Evolutionary conservation across 2,329 filamentous ascomycete species (phyloP).

Genomic region (Apiospora saccharicola): DNA sequence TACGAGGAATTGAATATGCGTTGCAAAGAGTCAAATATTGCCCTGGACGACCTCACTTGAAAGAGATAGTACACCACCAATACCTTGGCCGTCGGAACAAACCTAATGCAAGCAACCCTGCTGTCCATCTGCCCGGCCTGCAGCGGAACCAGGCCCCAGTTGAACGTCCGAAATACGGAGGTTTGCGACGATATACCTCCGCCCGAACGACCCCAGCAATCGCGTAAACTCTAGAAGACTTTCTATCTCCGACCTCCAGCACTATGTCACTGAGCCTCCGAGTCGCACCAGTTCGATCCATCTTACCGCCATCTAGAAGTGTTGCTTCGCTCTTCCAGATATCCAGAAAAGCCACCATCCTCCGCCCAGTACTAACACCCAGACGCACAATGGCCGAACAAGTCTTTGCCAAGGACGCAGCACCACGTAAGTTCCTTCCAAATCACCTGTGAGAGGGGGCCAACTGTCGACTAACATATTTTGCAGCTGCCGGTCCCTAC

Average conservation of each 20-base stretch:
- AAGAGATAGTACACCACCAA: neutral
- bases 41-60: neutral
- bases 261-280: conserved; percentile 15
- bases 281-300: conserved; percentile 6
- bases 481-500: conserved; percentile 67
- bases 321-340: conserved; percentile 6
- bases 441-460: neutral
- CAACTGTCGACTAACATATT: conserved; percentile 22
- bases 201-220: neutral
- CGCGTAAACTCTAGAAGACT: conserved; percentile 10
- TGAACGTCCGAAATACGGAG: conserved; percentile 21
- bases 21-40: neutral
- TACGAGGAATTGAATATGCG: neutral
- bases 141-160: conserved; percentile 6
- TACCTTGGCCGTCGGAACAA: neutral
- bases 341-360: conserved; percentile 27
- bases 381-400: conserved; percentile 53
- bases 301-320: neutral
- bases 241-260: neutral
- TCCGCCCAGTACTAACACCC: conserved; percentile 34
- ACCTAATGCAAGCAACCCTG: neutral
- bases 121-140: conserved; percentile 15
- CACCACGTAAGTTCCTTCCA: conserved; percentile 51
- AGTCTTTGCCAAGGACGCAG: conserved; percentile 66
- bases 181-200: conserved; percentile 13